Base-by-base conservation (phyloP, 148 eudicot genomes). In the Vaccinium macrocarpon region DNA sequence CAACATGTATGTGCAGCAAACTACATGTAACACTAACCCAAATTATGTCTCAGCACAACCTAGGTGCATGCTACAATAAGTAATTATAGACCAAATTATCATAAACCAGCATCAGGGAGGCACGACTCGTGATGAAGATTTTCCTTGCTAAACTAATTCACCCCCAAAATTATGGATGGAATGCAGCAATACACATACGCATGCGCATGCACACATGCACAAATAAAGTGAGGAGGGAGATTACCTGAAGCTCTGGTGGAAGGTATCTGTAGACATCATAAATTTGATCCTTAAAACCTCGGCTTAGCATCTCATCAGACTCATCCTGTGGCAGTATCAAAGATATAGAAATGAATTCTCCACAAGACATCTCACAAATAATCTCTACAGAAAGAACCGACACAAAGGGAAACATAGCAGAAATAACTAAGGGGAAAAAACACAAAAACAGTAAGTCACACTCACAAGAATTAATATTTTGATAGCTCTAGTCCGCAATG, bases 261-360 rank as follows among this genome's bases (percentile, higher is more conserved):
- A 94, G 97, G 82, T 96, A 93, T 86, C 99, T 90, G 85, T 96
- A 96, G 74, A 96, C 97, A 92, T 96, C 99, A 85, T 96, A 96
- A 81, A 96, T 96, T 86, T 96, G 99, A 87, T 96, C 98, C 91
- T 96, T 96, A 81, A 96, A 96, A 80, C 99, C 99, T 85, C 99
- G 87, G 90, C 98, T 96, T 92, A 96, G 88, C 98, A 96, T 96
- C 90, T 96, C 99, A 89, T 96, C 99, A 84, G 99, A 94, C 88
- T 96, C 99, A 88, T 96, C 99, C 99, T 96, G 86, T 64, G 18
- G 42, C 42, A 42, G 83, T 55, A 71, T 8, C 15, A 35, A 4
- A 38, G 18, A 72, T 14, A 46, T 23, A 48, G 42, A 68, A n/a
- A 74, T 73, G 25, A 18, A 42, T 74, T 52, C 18, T 70, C 29